Evolutionary conservation across 208 protist genomes (phyloP), one percentile per base, ranked within the genome.

Genomic region (Porcisia deanei): DNA sequence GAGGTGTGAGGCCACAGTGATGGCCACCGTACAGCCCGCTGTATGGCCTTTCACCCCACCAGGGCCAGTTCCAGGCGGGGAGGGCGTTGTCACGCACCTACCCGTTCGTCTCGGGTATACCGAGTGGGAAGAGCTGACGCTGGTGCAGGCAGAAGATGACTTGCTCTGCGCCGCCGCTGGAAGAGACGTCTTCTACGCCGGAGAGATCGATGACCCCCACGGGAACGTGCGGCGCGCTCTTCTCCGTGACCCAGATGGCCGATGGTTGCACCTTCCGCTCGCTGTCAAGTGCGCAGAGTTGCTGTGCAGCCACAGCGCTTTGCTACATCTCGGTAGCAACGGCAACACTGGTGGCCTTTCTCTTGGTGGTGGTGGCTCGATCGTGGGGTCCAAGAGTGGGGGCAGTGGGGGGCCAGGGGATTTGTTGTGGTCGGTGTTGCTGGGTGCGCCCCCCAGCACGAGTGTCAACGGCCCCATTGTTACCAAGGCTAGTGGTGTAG

Each of bases 221-320:
- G 77, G 74, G 18, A 65, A 85, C 57, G 68, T 65, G 45, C 70
- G 80, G 47, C 73, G 82, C 20, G 74, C 58, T 53, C 22, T 94
- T 41, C 78, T 88, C 49, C 74, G 52, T 34, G 49, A 67, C 37
- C 89, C 93, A 20, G 93, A 97, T 75, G 88, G 81, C 10, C 81
- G 87, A 53, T 97, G 94, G 91, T 71, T 92, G 30, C 94, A 97
- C 82, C 37, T 88, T 20, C 49, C 80, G 12, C 85, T 97, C 45
- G 94, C 94, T 0, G 76, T 92, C 25, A 87, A 90, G 75, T 80
- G 85, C 20, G 90, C 90, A 30, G 73, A 89, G 80, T 73, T 95
- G 54, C 58, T 97, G 47, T 88, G 80, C 67, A 79, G 59, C 22
- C 79, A 89, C 83, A 76, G 58, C 25, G 59, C 82, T 0, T 57